Base-by-base conservation (phyloP, 2,329 filamentous ascomycete species). In the Dissoconium aciculare region DNA sequence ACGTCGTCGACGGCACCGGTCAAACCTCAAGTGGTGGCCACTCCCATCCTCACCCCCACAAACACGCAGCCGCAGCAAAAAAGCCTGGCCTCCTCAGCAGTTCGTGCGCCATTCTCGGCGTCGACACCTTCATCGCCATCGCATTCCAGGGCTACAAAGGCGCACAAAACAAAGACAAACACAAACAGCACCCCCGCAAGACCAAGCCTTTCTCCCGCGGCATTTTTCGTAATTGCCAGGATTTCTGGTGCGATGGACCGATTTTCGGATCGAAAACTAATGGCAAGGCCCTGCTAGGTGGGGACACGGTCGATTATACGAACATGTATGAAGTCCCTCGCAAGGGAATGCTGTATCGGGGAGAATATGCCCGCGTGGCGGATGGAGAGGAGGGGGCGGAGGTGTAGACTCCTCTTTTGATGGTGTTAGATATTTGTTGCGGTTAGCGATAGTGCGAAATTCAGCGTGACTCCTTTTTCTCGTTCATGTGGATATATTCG, bases 171-270 rank as follows among this genome's bases (percentile, higher is more conserved):
- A 58, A 66, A n/a, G 33, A 36, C 10, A 32, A 39, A 26, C 30
- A 35, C 17, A 17, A 27, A 10, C n/a, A n/a, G n/a, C 40, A 32
- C 12, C 6, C 28, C 4, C 40, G 40, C 40, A 64, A 65, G 33
- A 68, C 66, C 42, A 98, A 95, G 52, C 85, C 85, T 0, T 98
- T 87, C 55, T 87, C 75, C 35, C 67, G 74, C 17, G 89, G 89
- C 5, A 66, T 83, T 23, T 45, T 91, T n/a, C 70, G 75, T 36
- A 98, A 98, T 52, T 98, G 89, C 57, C 78, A 72, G 42, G 91
- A 98, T 56, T 98, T 98, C 54, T 95, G 85, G 83, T 87, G 80
- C 47, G 89, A 95, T 51, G 74, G 81, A 2, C 76, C 80, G 2
- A 79, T 87, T 0, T 55, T 92, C 11, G 87, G 93, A 52, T 74